Evolutionary conservation across 2,329 filamentous ascomycete genomes (phyloP), one percentile per base, ranked within the genome.

Genomic region (Orbilia oligospora): DNA sequence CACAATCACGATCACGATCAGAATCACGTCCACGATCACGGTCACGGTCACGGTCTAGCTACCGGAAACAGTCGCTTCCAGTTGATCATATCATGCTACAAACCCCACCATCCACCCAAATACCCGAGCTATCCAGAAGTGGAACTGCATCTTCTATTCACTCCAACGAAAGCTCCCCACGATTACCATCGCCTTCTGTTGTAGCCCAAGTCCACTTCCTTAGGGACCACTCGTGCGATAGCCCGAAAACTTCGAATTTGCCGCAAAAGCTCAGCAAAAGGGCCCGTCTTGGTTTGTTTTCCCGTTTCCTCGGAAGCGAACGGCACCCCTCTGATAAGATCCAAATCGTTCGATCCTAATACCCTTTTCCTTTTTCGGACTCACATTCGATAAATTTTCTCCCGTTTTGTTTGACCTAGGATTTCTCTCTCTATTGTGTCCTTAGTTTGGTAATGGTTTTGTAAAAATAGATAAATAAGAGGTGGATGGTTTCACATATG

Each of bases 151-250:
- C 81, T 1, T 79, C 80, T 18, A 48, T 81, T 22, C 81, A 81
- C 69, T 82, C 81, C 18, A 79, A 81, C 44, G 81, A 81, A 27
- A 81, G 78, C 27, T 82, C 81, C 22, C 81, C 81, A 18, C 36
- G 41, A 14, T 68, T 81, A 18, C 81, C 81, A 27, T 79, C 81
- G 30, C 77, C 75, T 9, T 69, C 75, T 49, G 41, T 68, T 6
- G 30, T 79, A 14, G 44, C 75, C 9, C 75, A 79, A 38, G 55
- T 72, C 4, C 75, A 79, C 22, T 72, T 65, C 30, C 69, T 79
- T 14, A 49, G 46, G 10, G 75, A 72, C 6, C 41, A 46, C 24
- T 12, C 51, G 5, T 33, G 67, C 22, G 67, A 77, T 12, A 77
- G 73, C 44, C 73, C 73, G 5, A 77, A 69, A 55, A 27, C 41